Conservation (phyloP, 495 filamentous ascomycete genomes). For the Neurospora sp. region DNA sequence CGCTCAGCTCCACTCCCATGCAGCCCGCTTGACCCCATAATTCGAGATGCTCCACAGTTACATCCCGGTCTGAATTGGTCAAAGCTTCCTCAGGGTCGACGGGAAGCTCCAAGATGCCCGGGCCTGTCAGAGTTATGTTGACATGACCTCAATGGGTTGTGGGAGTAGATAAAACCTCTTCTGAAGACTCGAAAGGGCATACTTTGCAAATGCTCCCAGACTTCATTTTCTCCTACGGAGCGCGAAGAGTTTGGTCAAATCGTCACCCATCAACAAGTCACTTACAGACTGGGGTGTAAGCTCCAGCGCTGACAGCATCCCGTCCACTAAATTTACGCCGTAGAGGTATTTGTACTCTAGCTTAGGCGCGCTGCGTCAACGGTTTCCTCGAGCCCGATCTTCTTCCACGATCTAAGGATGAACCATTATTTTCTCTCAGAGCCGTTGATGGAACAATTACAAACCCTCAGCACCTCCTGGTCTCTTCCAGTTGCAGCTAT, state of each 20-base stretch:
- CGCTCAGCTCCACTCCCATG: not conserved
- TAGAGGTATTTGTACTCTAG: not conserved
- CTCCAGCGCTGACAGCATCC: not conserved
- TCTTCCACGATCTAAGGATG: not conserved
- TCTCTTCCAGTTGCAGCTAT: conserved; percentile 27
- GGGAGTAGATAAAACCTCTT: not conserved
- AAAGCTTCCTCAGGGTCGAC: not conserved
- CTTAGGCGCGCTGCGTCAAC: not conserved
- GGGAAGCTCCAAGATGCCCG: not conserved
- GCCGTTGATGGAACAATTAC: conserved; percentile 11
- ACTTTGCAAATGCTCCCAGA: not conserved
- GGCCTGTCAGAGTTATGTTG: not conserved
- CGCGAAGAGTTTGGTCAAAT: not conserved
- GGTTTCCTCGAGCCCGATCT: not conserved
- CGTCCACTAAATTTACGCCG: not conserved
- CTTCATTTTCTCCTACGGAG: not conserved
- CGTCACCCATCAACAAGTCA: not conserved
- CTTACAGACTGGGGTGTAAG: not conserved
- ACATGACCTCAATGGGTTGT: not conserved
- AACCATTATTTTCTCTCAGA: not conserved
- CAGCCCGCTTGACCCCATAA: not conserved
- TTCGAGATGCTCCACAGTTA: not conserved
- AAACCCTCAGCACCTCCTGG: conserved; percentile 3
- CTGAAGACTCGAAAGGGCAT: not conserved
- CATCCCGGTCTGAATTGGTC: not conserved